phyloP scores from a whole-genome alignment of 2,329 filamentous ascomycete genomes.

The Trichoderma sp. region DNA sequence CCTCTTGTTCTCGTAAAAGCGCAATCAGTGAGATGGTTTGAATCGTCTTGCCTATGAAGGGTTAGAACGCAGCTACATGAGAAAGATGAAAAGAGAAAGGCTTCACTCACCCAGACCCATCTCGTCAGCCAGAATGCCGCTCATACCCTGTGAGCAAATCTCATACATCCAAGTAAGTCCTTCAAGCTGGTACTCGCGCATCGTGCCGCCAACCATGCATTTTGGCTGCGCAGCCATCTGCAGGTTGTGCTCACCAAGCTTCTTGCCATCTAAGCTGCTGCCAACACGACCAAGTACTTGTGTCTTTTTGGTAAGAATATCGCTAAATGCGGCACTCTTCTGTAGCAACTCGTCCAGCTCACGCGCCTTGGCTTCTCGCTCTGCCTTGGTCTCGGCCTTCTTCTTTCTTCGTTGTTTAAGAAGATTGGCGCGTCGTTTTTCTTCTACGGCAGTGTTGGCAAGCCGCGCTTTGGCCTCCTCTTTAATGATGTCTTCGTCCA shows the following conservation, averaged over 20 bases:
- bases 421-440: conserved; percentile 43
- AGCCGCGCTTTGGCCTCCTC: conserved; percentile 40
- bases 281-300: conserved; percentile 63
- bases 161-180: conserved; percentile 96
- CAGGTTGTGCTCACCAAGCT: conserved; percentile 65
- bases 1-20: conserved; percentile 81
- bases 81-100: neutral
- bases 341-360: conserved; percentile 61
- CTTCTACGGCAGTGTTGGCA: conserved; percentile 51
- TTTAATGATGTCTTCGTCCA: conserved; percentile 35
- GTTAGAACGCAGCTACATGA: conserved; percentile 15
- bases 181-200: conserved; percentile 93
- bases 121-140: conserved; percentile 88
- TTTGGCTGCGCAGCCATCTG: conserved; percentile 83
- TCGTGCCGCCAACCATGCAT: conserved; percentile 80
- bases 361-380: conserved; percentile 59
- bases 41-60: conserved; percentile 72
- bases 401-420: conserved; percentile 46
- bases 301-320: conserved; percentile 65
- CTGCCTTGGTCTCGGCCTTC: conserved; percentile 53
- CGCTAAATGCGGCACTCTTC: conserved; percentile 62
- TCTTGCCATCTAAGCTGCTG: conserved; percentile 59
- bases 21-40: conserved; percentile 89
- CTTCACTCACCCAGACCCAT: conserved; percentile 71
- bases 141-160: conserved; percentile 75